These are phyloP conservation scores for Colletotrichum simmondsii DNA, from an alignment of 2,329 filamentous ascomycete species.

Conservation along the genomic window DNA sequence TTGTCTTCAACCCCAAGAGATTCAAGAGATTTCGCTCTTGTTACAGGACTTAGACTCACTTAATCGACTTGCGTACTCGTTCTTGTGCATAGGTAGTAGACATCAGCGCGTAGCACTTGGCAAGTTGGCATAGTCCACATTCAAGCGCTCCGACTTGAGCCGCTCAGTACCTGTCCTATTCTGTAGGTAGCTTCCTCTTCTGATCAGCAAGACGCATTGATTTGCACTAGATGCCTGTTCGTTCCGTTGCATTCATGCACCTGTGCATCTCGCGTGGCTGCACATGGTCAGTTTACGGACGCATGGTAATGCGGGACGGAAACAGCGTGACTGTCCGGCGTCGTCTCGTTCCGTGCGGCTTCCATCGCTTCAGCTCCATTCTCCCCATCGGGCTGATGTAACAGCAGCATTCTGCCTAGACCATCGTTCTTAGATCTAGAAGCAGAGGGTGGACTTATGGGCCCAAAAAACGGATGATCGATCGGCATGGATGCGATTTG, in stretches of 20 bases:
- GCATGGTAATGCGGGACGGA: background rate
- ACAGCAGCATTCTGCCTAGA: background rate
- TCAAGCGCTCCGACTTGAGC: background rate
- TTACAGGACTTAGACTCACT: background rate
- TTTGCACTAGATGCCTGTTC: conserved; percentile 17
- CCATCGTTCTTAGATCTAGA: background rate
- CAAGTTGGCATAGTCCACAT: background rate
- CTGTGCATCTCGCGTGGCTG: background rate
- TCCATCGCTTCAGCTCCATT: background rate
- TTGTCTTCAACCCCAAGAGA: too few relatives aligned
- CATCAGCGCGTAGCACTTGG: background rate
- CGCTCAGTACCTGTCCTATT: background rate
- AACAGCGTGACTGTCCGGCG: background rate
- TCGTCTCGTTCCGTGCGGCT: background rate
- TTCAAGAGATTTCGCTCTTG: background rate
- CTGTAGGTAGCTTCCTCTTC: conserved; percentile 1
- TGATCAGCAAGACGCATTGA: background rate
- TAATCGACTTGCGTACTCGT: background rate
- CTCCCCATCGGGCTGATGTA: background rate
- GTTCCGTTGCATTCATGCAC: conserved; percentile 12
- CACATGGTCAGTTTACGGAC: background rate
- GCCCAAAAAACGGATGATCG: background rate
- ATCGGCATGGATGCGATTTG: background rate
- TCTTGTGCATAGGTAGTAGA: background rate
- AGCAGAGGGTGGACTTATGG: background rate